These are phyloP conservation scores for Hirschioporus abietinus DNA, from an alignment of 768 basidiomycete species.

Conservation along the genomic window DNA sequence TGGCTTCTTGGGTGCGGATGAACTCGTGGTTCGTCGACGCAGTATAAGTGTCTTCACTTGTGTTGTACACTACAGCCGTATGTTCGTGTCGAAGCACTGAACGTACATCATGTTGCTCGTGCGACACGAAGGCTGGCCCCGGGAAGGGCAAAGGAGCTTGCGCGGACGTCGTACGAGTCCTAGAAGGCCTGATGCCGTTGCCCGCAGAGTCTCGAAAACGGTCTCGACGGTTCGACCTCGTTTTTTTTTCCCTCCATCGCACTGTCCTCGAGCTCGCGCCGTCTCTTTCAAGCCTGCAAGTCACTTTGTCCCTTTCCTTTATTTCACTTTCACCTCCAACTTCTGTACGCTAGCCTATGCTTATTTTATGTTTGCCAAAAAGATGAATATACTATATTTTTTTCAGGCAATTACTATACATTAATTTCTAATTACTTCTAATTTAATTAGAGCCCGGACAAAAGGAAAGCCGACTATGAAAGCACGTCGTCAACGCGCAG, in stretches of 20 bases:
- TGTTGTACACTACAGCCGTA: background rate
- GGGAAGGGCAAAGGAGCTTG: background rate
- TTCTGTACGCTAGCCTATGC: no score
- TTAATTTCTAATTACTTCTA: background rate
- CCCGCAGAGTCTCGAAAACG: background rate
- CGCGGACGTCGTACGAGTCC: no score
- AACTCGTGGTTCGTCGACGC: background rate
- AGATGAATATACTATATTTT: no score
- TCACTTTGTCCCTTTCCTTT: no score
- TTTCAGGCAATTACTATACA: no score
- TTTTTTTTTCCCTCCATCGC: background rate
- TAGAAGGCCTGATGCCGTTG: no score
- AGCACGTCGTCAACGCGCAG: background rate
- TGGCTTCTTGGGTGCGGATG: background rate
- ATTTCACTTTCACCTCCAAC: background rate
- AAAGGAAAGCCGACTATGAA: background rate
- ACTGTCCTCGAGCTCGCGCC: no score
- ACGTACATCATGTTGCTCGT: background rate
- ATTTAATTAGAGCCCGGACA: no score
- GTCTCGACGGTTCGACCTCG: background rate
- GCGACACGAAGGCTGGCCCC: background rate
- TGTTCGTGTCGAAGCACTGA: background rate
- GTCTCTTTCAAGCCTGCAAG: no score
- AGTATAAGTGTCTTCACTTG: background rate
- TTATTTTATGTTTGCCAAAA: no score